phyloP scores from a whole-genome alignment of 129 eudicot genomes.

The Tagetes erecta region DNA sequence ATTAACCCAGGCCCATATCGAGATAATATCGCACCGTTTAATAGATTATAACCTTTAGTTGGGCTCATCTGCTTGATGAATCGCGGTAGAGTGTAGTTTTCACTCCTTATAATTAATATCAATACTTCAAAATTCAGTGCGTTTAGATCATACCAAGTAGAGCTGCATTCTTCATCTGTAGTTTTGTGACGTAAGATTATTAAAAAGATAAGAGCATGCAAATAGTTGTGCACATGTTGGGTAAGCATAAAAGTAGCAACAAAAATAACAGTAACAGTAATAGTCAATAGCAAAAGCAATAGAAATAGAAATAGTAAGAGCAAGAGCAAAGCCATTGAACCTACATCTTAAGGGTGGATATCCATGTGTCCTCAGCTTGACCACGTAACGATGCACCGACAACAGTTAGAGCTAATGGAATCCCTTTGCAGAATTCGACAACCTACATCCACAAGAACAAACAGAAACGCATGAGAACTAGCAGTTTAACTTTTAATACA shows the following conservation, averaged over 20 bases:
- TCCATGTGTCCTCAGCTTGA: conserved; percentile 25
- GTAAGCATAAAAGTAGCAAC: neutral
- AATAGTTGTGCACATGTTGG: neutral
- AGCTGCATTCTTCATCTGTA: conserved; percentile 42
- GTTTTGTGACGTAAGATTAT: neutral
- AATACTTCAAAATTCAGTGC: conserved; percentile 35
- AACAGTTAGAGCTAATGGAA: conserved; percentile 36
- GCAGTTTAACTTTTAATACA: neutral
- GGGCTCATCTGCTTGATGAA: conserved; percentile 31
- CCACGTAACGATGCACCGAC: conserved; percentile 40
- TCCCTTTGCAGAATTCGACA: conserved; percentile 34
- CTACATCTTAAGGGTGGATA: conserved; percentile 9
- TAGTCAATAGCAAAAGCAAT: no score
- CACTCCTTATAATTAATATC: conserved; percentile 33
- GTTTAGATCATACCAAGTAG: conserved; percentile 35
- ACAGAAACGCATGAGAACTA: neutral
- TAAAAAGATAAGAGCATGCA: neutral
- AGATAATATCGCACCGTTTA: no score
- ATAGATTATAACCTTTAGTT: no score
- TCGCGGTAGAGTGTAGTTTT: conserved; percentile 22
- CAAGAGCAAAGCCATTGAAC: conserved; percentile 29
- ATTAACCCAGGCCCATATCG: no score
- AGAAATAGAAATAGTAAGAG: conserved; percentile 27
- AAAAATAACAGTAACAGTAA: no score
- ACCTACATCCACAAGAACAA: conserved; percentile 27